phyloP scores from a whole-genome alignment of 768 basidiomycete genomes.

The Inosperma sp. region DNA sequence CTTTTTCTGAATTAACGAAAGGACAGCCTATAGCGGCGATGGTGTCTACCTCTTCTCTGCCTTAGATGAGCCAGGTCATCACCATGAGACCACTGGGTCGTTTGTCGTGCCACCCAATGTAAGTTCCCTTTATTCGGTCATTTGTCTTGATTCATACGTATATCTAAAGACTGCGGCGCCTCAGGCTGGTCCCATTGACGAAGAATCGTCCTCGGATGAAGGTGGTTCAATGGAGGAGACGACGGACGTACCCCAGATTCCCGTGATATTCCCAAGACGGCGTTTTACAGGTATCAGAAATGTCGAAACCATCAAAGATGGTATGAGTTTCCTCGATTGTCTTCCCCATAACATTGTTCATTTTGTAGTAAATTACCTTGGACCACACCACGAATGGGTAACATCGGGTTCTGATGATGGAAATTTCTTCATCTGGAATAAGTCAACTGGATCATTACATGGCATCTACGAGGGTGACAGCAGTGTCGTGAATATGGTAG shows the following conservation, averaged over 20 bases:
- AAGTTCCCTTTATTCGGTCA: background rate
- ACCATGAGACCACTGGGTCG: conserved; percentile 7
- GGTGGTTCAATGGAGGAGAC: background rate
- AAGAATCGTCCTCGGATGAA: conserved; percentile 8
- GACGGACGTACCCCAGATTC: conserved; percentile 36
- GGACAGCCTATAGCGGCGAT: conserved; percentile 67
- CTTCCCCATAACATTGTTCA: background rate
- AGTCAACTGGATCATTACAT: conserved; percentile 54
- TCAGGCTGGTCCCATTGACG: too few relatives aligned
- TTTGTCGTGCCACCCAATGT: conserved; percentile 3
- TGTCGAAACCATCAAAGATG: conserved; percentile 82
- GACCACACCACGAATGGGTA: conserved; percentile 71
- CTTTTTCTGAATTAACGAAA: conserved; percentile 8
- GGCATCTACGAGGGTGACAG: conserved; percentile 84
- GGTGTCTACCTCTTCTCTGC: conserved; percentile 73
- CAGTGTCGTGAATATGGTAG: conserved; percentile 80
- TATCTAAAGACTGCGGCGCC: too few relatives aligned
- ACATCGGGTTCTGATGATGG: conserved; percentile 85
- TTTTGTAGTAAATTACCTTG: conserved; percentile 73
- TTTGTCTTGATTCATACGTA: too few relatives aligned
- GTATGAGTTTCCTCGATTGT: conserved; percentile 35
- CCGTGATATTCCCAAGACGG: conserved; percentile 58
- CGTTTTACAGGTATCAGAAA: conserved; percentile 72
- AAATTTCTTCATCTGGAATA: conserved; percentile 84
- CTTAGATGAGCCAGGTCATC: conserved; percentile 48